A percentile compares a stretch with the other conserved stretches of the same genome.
phyloP scores from a whole-genome alignment of 2,329 filamentous ascomycete genomes.

The Claviceps capensis region DNA sequence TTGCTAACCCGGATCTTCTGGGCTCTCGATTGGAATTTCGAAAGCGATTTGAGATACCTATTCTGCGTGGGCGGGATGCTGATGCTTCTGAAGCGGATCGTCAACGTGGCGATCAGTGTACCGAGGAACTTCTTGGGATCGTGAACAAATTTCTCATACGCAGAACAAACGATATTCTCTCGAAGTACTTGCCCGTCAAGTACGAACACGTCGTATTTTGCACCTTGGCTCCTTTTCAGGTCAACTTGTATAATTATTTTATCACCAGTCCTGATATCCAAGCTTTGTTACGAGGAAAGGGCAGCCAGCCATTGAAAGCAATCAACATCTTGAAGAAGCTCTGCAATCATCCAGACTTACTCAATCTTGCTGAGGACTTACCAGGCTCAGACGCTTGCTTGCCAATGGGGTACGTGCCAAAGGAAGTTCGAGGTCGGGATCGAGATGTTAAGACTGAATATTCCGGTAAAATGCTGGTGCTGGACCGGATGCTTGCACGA shows the following conservation, averaged over 20 bases:
- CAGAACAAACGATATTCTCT: constrained; percentile 92
- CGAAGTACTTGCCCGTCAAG: constrained; percentile 94
- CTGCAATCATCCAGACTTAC: constrained; percentile 91
- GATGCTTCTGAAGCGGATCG: constrained; percentile 73
- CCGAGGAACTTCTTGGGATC: constrained; percentile 64
- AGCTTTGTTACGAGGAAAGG: constrained; percentile 79
- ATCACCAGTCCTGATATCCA: constrained; percentile 93
- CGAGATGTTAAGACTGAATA: constrained; percentile 91
- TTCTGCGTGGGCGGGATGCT: constrained; percentile 81
- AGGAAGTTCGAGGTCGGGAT: constrained; percentile 76
- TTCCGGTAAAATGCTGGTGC: constrained; percentile 93
- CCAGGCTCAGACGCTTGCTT: constrained; percentile 73
- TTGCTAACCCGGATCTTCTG: constrained; percentile 86
- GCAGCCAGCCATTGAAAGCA: constrained; percentile 88
- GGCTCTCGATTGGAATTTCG: constrained; percentile 84
- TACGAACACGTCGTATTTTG: constrained; percentile 99
- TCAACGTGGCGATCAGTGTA: constrained; percentile 68
- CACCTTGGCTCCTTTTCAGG: constrained; percentile 83
- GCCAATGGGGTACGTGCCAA: constrained; percentile 78
- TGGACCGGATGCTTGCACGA: constrained; percentile 94
- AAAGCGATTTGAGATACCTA: constrained; percentile 86
- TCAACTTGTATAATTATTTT: constrained; percentile 92
- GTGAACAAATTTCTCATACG: constrained; percentile 99
- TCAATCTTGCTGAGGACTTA: constrained; percentile 70
- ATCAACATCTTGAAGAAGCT: constrained; percentile 96